Evolutionary conservation across 306 rosid species (phyloP), one percentile per base, ranked within the genome.

Genomic region (Neltuma alba): DNA sequence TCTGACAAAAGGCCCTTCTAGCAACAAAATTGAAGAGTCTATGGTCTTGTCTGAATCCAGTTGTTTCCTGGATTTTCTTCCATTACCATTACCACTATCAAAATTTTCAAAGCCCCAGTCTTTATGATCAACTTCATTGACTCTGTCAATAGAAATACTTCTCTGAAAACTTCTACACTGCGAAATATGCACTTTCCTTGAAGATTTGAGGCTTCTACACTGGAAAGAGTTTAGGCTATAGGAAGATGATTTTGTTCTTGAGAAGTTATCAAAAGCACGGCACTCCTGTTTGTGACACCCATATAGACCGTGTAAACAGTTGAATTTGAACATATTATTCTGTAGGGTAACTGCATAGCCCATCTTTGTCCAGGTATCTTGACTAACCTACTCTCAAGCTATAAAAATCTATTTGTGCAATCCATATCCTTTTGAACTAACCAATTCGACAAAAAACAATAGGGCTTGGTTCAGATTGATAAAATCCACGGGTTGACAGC

Each of bases 71-170:
- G 76, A 58, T 38, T 89, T 79, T 37, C 79, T 75, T 76, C 77
- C 66, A 20, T 73, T 71, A 9, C 60, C 70, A 54, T 76, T 71
- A 7, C 60, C 70, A 54, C 7, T 74, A 84, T 75, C 62, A 38
- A 80, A 50, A 60, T 76, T 78, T 79, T 78, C 78, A 71, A 75
- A 55, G 64, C 54, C 63, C 83, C 65, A 75, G 28, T 84, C 91
- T 70, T 80, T 88, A 13, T 72, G 77, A 11, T 79, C 86, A 61
- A 76, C 87, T 76, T 83, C 86, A 67, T 83, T 79, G 52, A 84
- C 91, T 84, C 89, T 87, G 83, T 89, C 94, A 54, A 82, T 23
- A 64, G 85, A 79, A 83, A 80, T 79, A 71, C 82, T 85, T 72
- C 88, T 85, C 69, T 31, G 90, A 37, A 88, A 76, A 72, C 90